These are phyloP conservation scores for Puccinia sorghi DNA, from an alignment of 1,284 basidiomycete genomes.

Conservation along the genomic window DNA sequence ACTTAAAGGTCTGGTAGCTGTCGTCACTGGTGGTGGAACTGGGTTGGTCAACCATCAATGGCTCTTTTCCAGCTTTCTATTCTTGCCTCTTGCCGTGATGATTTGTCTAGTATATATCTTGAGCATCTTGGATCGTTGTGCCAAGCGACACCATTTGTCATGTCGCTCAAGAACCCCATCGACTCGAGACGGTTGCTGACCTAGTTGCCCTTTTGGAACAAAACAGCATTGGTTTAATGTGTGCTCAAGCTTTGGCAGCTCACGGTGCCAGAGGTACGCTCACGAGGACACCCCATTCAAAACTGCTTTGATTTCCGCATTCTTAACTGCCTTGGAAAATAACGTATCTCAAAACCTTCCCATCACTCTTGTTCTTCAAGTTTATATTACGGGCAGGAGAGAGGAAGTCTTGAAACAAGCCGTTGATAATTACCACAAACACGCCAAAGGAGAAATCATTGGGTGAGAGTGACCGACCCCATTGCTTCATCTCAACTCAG, in stretches of 20 bases:
- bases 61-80: neutral
- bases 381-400: slow-evolving; percentile 47
- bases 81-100: neutral
- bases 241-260: slow-evolving; percentile 43
- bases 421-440: slow-evolving; percentile 45
- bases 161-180: neutral
- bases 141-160: neutral
- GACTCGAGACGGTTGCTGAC: neutral
- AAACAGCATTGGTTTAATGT: slow-evolving; percentile 48
- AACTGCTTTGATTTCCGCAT: neutral
- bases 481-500: neutral
- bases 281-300: neutral
- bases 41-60: slow-evolving; percentile 21
- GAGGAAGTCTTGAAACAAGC: slow-evolving; percentile 41
- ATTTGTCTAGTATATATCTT: neutral
- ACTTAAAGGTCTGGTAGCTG: slow-evolving; percentile 37
- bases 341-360: neutral
- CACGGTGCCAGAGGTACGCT: slow-evolving; percentile 44
- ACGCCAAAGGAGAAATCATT: slow-evolving; percentile 43
- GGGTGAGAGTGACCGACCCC: slow-evolving; percentile 11
- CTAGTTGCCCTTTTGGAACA: neutral
- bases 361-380: slow-evolving; percentile 1
- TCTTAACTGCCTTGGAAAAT: neutral
- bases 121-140: neutral
- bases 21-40: slow-evolving; percentile 49